phyloP scores from a whole-genome alignment of 2,329 filamentous ascomycete species.

The Zymoseptoria pseudotritici region DNA sequence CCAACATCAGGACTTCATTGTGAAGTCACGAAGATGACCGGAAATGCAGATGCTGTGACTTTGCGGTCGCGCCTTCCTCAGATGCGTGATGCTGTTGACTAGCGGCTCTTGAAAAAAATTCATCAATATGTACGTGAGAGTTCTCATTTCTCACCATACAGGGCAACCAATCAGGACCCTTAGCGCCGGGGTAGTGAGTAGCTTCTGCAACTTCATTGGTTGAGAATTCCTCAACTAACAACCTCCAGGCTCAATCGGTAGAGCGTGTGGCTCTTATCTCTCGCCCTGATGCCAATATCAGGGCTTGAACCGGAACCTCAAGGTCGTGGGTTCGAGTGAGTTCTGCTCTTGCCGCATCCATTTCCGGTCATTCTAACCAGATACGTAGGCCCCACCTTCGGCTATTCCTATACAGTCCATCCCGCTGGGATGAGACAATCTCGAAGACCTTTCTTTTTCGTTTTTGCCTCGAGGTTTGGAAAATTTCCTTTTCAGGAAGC shows the following conservation, averaged over 20 bases:
- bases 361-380: too few species aligned
- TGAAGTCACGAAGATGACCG: too few species aligned
- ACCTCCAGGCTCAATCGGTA: conserved; percentile 3
- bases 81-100: too few species aligned
- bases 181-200: neutral
- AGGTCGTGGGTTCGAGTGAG: conserved; percentile 19
- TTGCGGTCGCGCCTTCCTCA: too few species aligned
- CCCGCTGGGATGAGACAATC: neutral
- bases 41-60: too few species aligned
- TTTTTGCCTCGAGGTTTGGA: neutral
- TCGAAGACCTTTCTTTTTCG: neutral
- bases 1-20: too few species aligned
- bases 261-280: conserved; percentile 24
- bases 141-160: too few species aligned
- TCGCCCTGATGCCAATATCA: too few species aligned
- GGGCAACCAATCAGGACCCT: neutral
- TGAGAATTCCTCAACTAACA: neutral
- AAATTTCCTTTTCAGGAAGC: neutral
- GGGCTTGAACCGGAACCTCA: too few species aligned
- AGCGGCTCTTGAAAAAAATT: too few species aligned
- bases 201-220: neutral
- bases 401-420: conserved; percentile 17
- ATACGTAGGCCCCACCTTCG: conserved; percentile 20
- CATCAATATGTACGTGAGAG: too few species aligned
- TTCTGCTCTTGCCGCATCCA: too few species aligned